phyloP scores from a whole-genome alignment of 345 rosid genomes.

The Lepidium sativum region DNA sequence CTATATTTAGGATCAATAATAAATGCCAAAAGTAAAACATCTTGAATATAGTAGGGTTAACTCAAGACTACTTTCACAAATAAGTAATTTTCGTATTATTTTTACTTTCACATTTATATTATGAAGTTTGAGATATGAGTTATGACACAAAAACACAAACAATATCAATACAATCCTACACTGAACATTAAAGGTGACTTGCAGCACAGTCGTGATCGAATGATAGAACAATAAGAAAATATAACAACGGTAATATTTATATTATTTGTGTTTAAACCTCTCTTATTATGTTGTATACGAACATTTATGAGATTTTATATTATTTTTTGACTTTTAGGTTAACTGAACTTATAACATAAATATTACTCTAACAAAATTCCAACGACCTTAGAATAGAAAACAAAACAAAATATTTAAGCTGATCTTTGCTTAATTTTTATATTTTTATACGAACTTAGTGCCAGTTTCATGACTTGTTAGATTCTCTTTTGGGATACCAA shows the following conservation, averaged over 20 bases:
- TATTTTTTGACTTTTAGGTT: too few relatives aligned
- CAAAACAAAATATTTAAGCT: neutral
- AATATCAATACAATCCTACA: neutral
- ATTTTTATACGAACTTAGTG: neutral
- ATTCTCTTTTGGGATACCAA: slow-evolving; percentile 8
- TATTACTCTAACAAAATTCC: too few relatives aligned
- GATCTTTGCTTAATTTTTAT: neutral
- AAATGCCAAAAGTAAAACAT: neutral
- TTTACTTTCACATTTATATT: neutral
- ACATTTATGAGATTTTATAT: too few relatives aligned
- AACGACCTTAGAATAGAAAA: too few relatives aligned
- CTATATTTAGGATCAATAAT: neutral
- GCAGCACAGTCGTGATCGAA: too few relatives aligned
- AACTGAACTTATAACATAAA: too few relatives aligned
- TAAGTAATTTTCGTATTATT: neutral
- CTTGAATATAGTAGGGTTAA: neutral
- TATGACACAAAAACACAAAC: neutral
- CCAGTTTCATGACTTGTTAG: neutral
- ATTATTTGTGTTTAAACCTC: too few relatives aligned
- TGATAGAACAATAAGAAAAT: too few relatives aligned
- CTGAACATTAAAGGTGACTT: neutral
- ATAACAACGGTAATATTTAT: too few relatives aligned
- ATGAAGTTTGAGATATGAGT: neutral
- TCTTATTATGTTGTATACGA: too few relatives aligned
- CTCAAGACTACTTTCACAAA: neutral